Evolutionary conservation across 768 basidiomycete species (phyloP), one percentile per base, ranked within the genome.

Genomic region (Heimioporus sp.): DNA sequence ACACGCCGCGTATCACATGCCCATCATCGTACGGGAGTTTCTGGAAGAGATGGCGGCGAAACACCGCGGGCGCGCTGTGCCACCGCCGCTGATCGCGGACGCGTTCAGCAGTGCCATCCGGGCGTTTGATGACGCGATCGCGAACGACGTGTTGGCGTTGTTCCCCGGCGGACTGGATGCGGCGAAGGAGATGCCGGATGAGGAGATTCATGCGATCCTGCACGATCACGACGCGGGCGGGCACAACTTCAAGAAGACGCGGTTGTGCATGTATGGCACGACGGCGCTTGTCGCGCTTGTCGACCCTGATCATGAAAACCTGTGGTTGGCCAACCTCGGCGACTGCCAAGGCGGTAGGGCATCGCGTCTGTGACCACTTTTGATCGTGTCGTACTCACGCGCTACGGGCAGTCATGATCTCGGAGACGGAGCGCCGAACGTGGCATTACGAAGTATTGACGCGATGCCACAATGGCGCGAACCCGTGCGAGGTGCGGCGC

Each of bases 311-410:
- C 78, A 80, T 55, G 73, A 79, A 61, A 80, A 88, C 55, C 71
- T 90, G 19, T 91, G 89, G 89, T 70, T 90, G 43, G 88, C 87
- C 7, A 90, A 90, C 62, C 74, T 91, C 24, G 89, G 89, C 13
- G 89, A 91, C 62, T 90, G 86, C 65, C 84, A 87, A 75, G 86
- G 86, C 54, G 75, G 87, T 87, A 10, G 56, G 56, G 84, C 72
- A 21, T 40, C 15, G 20, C 15, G 2, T 44, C 34, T 34, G 48
- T 57, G 46, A n/a, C n/a, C n/a, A n/a, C n/a, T 15, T 13, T n/a
- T 19, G 46, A n/a, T 19, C 17, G 13, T 44, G 52, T 39, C 42
- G 36, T 11, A 47, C 52, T 53, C 46, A 46, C 16, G 7, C 13
- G 43, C 59, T 59, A n/a, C 60, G 66, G 28, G 39, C 39, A 77